Evolutionary conservation across 2,329 filamentous ascomycete species (phyloP), one percentile per base, ranked within the genome.

Genomic region (Drechslerella dactyloides): DNA sequence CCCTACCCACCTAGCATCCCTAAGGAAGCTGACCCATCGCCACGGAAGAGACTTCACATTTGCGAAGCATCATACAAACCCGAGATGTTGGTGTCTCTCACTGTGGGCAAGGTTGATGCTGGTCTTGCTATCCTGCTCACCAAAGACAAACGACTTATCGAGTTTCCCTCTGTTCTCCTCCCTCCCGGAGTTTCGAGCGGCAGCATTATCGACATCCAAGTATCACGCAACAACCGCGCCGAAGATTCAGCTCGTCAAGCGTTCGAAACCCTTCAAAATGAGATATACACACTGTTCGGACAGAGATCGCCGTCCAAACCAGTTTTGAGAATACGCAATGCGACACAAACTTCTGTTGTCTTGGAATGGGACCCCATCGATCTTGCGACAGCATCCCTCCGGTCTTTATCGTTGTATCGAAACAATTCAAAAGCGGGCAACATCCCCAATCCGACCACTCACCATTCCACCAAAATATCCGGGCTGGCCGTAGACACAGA

Each of bases 21-120:
- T 33, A 8, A 8, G 27, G 27, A 4, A 33, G 27, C 27, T 33
- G 8, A 8, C 27, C n/a, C 40, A 11, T 44, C 10, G 17, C 30
- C 42, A 30, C 24, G 37, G 21, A 10, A 7, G 17, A 15, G 33
- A 46, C 7, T 19, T 40, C 27, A 21, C 10, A 13, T 19, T 55
- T 17, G 13, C 21, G 17, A 10, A 33, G 37, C 30, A 48, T 57
- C 48, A 52, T 44, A 56, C 35, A 30, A 48, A 54, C 62, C 61
- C 76, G 85, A 79, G 56, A 97, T 99, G 94, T 85, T 97, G 78
- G 91, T 99, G 82, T 97, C 94, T 76, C 85, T 99, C 79, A 97
- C 93, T 56, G 94, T 99, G 81, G 94, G 94, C 84, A 99, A 99
- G 84, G 94, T 99, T 82, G 94, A 99, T 82, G 94, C 94, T 78